Evolutionary conservation across 331 rosid genomes (phyloP), one percentile per base, ranked within the genome.

Genomic region (Malus hybrid): DNA sequence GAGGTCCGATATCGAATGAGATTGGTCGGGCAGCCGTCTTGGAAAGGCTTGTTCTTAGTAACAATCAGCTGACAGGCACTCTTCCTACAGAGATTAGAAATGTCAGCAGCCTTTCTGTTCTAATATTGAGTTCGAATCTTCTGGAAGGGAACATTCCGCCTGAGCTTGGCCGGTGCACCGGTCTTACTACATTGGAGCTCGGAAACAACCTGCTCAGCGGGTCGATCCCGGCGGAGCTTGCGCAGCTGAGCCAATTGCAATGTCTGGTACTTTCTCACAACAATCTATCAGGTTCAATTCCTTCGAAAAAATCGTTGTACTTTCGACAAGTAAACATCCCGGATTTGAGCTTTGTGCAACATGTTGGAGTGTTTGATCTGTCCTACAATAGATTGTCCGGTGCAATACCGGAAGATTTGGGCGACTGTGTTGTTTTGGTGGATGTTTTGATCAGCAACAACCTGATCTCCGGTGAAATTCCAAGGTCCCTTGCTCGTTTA

Each of bases 261-360:
- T 92, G 99, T 70, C 76, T 95, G 2, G 97, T 95, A 73, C 96
- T 95, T 64, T 95, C 99, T n/a, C 88, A 89, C 80, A 95, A 95
- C 75, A 74, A 86, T 72, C 84, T 95, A 6, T 90, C 93, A 1
- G 99, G 99, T 29, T 19, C 88, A 18, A 88, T 95, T 70, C 99
- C 99, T 74, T 69, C 91, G 14, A 90, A 78, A 75, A 69, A 83
- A 3, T 89, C 97, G 18, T 81, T 68, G 0, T 92, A 89, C 84
- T 95, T 95, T 67, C 92, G 84, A n/a, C 97, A 89, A 75, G 63
- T 71, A 39, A 83, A 74, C 3, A 79, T 95, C 66, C 99, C 99
- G 36, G 97, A 92, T 76, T 72, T 89, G 88, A 89, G 96, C 84
- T 95, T 90, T 86, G 80, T 95, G 61, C 99, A 95, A 73, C 99